phyloP scores from a whole-genome alignment of 2,329 filamentous ascomycete genomes.

The Exophiala bonariae region DNA sequence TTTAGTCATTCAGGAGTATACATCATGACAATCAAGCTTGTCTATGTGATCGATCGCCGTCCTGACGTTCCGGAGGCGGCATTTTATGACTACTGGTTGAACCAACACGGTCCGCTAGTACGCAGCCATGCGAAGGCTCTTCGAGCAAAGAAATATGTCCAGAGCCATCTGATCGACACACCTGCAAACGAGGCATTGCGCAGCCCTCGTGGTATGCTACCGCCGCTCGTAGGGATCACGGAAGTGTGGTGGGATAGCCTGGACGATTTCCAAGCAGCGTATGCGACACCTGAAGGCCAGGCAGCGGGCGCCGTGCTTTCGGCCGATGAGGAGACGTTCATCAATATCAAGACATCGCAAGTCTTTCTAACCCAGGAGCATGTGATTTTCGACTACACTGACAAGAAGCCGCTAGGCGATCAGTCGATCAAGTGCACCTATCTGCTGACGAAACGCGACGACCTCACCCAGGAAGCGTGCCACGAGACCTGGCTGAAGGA shows the following conservation, averaged over 20 bases:
- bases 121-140: background rate
- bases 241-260: constrained; percentile 4
- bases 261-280: constrained; percentile 4
- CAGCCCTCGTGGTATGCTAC: constrained; percentile 2
- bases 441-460: background rate
- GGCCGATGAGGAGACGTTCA: constrained; percentile 2
- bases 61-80: background rate
- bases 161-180: constrained; percentile 6
- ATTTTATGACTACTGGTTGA: constrained; percentile 5
- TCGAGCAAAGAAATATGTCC: constrained; percentile 4
- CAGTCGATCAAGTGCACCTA: constrained; percentile 1
- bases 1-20: no score
- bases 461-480: background rate
- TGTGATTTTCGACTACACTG: constrained; percentile 2
- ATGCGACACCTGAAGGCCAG: background rate
- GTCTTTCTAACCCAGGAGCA: constrained; percentile 3
- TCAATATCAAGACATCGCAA: background rate
- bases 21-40: constrained; percentile 8
- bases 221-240: constrained; percentile 1
- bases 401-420: constrained; percentile 1
- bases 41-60: background rate
- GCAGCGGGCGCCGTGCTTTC: background rate
- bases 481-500: constrained; percentile 3
- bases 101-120: constrained; percentile 1
- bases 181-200: constrained; percentile 1